Evolutionary conservation across 169 alveolate species (phyloP), one percentile per base, ranked within the genome.

Genomic region (Eimeria falciformis): DNA sequence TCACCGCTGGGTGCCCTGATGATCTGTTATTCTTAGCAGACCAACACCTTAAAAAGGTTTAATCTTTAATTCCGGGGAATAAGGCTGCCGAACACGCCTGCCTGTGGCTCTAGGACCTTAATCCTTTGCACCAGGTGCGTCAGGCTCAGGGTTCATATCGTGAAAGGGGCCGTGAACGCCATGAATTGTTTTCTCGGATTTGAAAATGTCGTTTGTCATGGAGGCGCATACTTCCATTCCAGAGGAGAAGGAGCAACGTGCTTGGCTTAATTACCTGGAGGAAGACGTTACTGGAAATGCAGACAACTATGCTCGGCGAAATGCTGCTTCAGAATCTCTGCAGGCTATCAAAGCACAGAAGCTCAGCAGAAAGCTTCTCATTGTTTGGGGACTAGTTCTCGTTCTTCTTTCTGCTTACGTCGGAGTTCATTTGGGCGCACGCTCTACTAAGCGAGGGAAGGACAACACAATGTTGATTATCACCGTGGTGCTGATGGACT

Each of bases 141-240:
- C 40, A 33, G 40, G 40, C 40, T 33, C 40, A 33, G 40, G 2
- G 40, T 33, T 33, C 40, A 33, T 33, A 33, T 33, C 4, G 40
- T 33, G 40, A 33, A 33, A 33, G 40, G 40, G 40, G 40, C 40
- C 40, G 40, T 33, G 40, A 33, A 33, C 40, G 40, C 40, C 40
- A 33, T 33, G 40, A 33, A 33, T 33, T 33, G 40, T 33, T 33
- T 33, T 53, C n/a, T 53, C 14, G 62, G 62, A 18, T 53, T 53
- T 53, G 62, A n/a, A 62, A n/a, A 62, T 62, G 73, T 62, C 73
- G 17, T 62, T 62, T n/a, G 29, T 62, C 29, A 62, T 62, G 73
- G 73, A 62, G 3, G 3, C 73, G 37, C 14, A 12, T 27, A 1
- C 17, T 12, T 12, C 17, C n/a, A 17, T 12, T 27, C 73, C 73